phyloP scores from a whole-genome alignment of 140 eudicot species.

The Cichorium intybus region DNA sequence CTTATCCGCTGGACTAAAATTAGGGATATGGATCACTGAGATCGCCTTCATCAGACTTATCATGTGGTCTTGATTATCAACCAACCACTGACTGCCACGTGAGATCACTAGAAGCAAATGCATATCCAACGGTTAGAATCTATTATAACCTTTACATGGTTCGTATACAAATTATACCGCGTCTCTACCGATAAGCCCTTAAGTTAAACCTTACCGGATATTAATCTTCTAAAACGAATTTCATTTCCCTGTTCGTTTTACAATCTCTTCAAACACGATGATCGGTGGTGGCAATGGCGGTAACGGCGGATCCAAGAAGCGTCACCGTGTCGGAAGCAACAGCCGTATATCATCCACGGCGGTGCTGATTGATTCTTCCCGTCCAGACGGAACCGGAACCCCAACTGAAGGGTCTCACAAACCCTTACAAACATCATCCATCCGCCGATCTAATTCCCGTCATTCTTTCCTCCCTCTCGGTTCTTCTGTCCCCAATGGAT shows the following conservation, averaged over 20 bases:
- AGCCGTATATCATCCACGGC: constrained; percentile 41
- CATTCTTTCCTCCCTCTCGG: constrained; percentile 21
- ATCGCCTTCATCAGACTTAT: constrained; percentile 18
- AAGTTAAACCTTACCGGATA: background rate
- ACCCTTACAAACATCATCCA: constrained; percentile 24
- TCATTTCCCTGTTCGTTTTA: constrained; percentile 2
- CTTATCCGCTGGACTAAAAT: constrained; percentile 12
- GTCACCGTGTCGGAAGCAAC: constrained; percentile 50
- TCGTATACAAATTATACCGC: constrained; percentile 6
- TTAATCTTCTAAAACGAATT: background rate
- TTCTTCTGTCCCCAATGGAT: constrained; percentile 32
- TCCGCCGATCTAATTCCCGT: constrained; percentile 29
- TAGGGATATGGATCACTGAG: background rate
- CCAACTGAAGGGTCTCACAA: constrained; percentile 44
- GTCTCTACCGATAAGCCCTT: background rate
- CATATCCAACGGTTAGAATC: constrained; percentile 1
- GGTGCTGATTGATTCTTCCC: constrained; percentile 26
- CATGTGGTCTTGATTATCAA: background rate
- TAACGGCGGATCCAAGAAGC: constrained; percentile 39
- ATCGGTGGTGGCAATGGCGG: constrained; percentile 17
- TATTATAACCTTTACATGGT: background rate
- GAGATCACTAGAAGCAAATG: background rate
- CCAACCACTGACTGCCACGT: constrained; percentile 17
- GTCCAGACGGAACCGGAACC: constrained; percentile 39
- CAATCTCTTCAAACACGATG: constrained; percentile 10